Base-by-base conservation (phyloP, 139 green algal genomes). In the Asterochloris sp. region DNA sequence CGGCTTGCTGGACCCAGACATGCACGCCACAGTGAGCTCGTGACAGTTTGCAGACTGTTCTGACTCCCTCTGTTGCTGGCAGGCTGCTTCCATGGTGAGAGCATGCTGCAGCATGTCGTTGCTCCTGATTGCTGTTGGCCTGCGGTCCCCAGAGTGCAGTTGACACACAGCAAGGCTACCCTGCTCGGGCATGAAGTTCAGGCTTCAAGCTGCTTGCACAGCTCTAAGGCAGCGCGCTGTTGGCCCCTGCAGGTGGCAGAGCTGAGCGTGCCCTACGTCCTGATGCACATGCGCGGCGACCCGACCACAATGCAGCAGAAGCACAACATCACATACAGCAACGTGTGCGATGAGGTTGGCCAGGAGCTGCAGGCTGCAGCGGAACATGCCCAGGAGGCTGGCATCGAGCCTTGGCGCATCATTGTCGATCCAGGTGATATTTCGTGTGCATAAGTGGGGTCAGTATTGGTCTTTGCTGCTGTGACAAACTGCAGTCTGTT, bases 211-310 rank as follows among this genome's bases (percentile, higher is more conserved):
- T 54, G 38, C 38, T 10, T 54, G 38, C 38, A 54, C 38, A 54
- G 6, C 38, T 54, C 38, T 6, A 54, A 54, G 6, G 38, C 38
- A 54, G 38, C 38, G 38, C 38, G 38, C 2, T 54, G 4, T 54
- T 54, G 38, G 38, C 38, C 38, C 38, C 38, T 47, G 21, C 87
- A 94, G 86, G 95, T 98, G 26, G 91, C 92, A 0, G 24, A 87
- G 27, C 86, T 98, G 54, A 90, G 91, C 1, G 92, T 98, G 79
- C 92, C 97, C 0, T 98, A 97, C 86, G 86, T 98, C 28, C 76
- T 98, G 47, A 99, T 98, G 96, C 97, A 99, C 91, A 97, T 97
- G 90, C 92, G 97, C 11, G 97, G 97, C 10, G 89, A 93, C 61
- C 93, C 94, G 0, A 80, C 28, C 19, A 96, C 91, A 62, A 99